Conservation (phyloP, 2,329 filamentous ascomycete species). For the Microdochium trichocladiopsis region DNA sequence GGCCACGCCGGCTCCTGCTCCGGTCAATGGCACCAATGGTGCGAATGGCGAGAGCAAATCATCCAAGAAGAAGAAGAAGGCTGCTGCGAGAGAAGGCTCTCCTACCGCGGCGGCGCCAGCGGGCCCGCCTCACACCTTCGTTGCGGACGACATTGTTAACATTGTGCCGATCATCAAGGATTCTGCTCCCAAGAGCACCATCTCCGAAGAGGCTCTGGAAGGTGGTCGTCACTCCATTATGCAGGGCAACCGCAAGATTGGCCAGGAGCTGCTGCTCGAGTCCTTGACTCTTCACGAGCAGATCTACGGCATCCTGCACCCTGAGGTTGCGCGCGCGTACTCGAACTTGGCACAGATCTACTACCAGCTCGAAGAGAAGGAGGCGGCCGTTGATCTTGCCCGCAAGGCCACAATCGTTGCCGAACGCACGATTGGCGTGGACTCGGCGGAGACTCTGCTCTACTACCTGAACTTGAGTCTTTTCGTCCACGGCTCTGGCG, state of each 20-base stretch:
- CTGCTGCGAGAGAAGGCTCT: conserved; percentile 42
- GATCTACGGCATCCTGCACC: conserved; percentile 95
- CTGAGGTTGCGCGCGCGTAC: conserved; percentile 92
- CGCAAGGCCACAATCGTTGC: conserved; percentile 95
- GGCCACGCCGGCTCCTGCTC: conserved; percentile 11
- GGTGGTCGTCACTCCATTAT: conserved; percentile 94
- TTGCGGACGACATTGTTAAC: conserved; percentile 80
- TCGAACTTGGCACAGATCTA: conserved; percentile 93
- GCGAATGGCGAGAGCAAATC: conserved; percentile 40
- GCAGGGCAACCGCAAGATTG: conserved; percentile 90
- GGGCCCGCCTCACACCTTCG: conserved; percentile 55
- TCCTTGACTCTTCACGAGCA: conserved; percentile 95
- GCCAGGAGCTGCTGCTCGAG: conserved; percentile 92
- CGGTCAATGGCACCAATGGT: conserved; percentile 27
- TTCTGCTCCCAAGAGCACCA: conserved; percentile 78
- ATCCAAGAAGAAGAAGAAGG: conserved; percentile 57
- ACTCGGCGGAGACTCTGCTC: conserved; percentile 87
- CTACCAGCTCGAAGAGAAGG: conserved; percentile 97
- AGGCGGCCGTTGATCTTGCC: conserved; percentile 87
- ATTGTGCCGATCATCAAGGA: conserved; percentile 94
- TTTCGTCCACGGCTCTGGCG: conserved; percentile 87
- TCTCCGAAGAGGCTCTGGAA: conserved; percentile 93
- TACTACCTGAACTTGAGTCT: conserved; percentile 94
- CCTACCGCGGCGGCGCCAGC: conserved; percentile 35
- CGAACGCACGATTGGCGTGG: conserved; percentile 87